These are phyloP conservation scores for Tuber brumale DNA, from an alignment of 495 filamentous ascomycete species.

Conservation along the genomic window DNA sequence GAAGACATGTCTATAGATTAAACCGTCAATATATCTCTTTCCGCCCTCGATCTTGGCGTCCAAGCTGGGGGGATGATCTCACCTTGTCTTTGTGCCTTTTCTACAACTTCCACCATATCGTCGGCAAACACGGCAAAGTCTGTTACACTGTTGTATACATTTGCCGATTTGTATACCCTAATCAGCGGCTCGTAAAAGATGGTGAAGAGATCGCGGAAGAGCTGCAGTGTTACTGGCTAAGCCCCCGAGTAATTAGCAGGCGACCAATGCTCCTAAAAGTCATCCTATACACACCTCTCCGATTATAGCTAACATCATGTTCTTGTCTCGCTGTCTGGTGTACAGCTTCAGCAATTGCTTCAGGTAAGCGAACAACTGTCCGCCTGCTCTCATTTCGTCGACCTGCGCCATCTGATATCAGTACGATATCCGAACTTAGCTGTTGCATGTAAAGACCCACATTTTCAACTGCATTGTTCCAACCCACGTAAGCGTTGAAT, in stretches of 20 bases:
- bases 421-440: slow-evolving; percentile 16
- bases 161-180: slow-evolving; percentile 95
- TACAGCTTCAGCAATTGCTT: slow-evolving; percentile 93
- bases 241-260: slow-evolving; percentile 1
- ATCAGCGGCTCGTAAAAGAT: slow-evolving; percentile 98
- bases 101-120: slow-evolving; percentile 81
- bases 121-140: slow-evolving; percentile 91
- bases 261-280: not conserved
- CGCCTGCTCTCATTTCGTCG: slow-evolving; percentile 77
- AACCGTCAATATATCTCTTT: not conserved
- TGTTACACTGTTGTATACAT: slow-evolving; percentile 92
- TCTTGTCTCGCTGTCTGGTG: slow-evolving; percentile 86
- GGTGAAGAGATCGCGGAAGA: slow-evolving; percentile 93
- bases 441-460: slow-evolving; percentile 43
- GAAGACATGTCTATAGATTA: slow-evolving; percentile 61
- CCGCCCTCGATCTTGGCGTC: not conserved
- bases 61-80: not conserved
- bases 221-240: slow-evolving; percentile 72
- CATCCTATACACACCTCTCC: slow-evolving; percentile 56
- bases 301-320: slow-evolving; percentile 92
- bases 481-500: slow-evolving; percentile 94
- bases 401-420: slow-evolving; percentile 48
- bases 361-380: slow-evolving; percentile 82
- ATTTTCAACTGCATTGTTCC: slow-evolving; percentile 89
- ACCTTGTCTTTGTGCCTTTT: slow-evolving; percentile 72